A percentile compares a stretch with the other conserved stretches of the same genome.
These are phyloP conservation scores for Spiromastix sp. DNA, from an alignment of 2,329 filamentous ascomycete species.

Conservation along the genomic window DNA sequence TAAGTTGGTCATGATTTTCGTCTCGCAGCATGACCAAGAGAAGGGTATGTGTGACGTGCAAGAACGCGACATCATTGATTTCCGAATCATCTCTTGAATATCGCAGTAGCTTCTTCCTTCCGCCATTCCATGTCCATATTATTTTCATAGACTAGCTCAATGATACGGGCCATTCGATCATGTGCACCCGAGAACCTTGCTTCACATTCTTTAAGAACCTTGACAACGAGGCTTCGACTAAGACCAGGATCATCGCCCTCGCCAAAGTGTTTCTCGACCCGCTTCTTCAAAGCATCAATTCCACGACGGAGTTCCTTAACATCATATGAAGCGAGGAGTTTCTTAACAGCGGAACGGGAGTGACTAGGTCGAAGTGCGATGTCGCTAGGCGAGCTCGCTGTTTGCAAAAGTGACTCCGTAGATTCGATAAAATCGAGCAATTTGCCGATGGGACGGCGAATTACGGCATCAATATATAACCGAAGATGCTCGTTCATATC, in stretches of 20 bases:
- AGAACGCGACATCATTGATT: no score
- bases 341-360: slow-evolving; percentile 73
- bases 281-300: slow-evolving; percentile 78
- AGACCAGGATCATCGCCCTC: slow-evolving; percentile 67
- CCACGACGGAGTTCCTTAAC: slow-evolving; percentile 77
- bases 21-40: no score
- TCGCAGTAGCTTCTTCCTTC: slow-evolving; percentile 33
- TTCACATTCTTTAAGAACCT: slow-evolving; percentile 53
- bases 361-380: slow-evolving; percentile 77
- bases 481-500: slow-evolving; percentile 82
- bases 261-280: slow-evolving; percentile 95
- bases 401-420: slow-evolving; percentile 61
- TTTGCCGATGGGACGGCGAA: slow-evolving; percentile 80
- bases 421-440: slow-evolving; percentile 86
- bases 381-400: slow-evolving; percentile 42
- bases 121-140: slow-evolving; percentile 38
- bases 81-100: slow-evolving; percentile 31
- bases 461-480: slow-evolving; percentile 77
- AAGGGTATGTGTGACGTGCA: no score
- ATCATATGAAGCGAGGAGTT: slow-evolving; percentile 71
- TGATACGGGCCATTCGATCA: slow-evolving; percentile 38
- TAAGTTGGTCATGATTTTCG: no score
- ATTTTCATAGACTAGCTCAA: slow-evolving; percentile 36
- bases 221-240: slow-evolving; percentile 47
- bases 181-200: slow-evolving; percentile 43